A percentile compares a stretch with the other conserved stretches of the same genome.
Conservation (phyloP, 2,329 filamentous ascomycete genomes). For the Xylaria sp. region DNA sequence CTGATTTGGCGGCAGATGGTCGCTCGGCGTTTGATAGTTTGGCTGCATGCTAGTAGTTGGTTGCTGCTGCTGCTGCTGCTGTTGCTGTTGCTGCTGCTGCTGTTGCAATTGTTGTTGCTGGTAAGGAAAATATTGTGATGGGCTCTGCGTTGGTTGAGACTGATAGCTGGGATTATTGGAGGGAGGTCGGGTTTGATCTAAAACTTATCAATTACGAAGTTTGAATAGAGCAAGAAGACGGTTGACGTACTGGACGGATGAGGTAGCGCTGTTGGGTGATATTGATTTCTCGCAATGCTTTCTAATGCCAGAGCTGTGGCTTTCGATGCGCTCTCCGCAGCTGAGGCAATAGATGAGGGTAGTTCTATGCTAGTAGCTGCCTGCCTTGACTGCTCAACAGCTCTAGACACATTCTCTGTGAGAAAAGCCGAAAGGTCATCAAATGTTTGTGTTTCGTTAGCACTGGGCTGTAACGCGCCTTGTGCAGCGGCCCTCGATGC, state of each 20-base stretch:
- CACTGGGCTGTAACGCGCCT: conserved; percentile 40
- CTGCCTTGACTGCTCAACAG: conserved; percentile 46
- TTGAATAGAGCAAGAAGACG: neutral
- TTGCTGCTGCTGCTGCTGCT: conserved; percentile 37
- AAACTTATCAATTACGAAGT: conserved; percentile 20
- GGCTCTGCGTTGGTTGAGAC: conserved; percentile 37
- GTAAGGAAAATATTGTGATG: conserved; percentile 42
- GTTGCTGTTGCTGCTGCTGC: conserved; percentile 42
- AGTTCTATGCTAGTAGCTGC: conserved; percentile 41
- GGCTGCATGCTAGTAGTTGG: conserved; percentile 33
- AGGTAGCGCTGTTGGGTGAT: conserved; percentile 47
- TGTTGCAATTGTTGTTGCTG: conserved; percentile 41
- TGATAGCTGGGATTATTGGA: conserved; percentile 42
- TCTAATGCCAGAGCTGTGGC: conserved; percentile 49
- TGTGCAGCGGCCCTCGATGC: conserved; percentile 49
- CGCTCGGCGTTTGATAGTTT: conserved; percentile 45
- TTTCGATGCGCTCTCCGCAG: conserved; percentile 48
- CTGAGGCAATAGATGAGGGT: conserved; percentile 47
- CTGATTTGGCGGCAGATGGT: conserved; percentile 64
- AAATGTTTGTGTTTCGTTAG: conserved; percentile 36
- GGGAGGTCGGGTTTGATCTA: conserved; percentile 40
- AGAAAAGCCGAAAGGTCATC: conserved; percentile 48
- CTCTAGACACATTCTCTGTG: conserved; percentile 47
- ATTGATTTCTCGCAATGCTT: conserved; percentile 49
- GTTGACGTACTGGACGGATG: conserved; percentile 42